phyloP scores from a whole-genome alignment of 208 protist species.

The Phytomonas sp. region DNA sequence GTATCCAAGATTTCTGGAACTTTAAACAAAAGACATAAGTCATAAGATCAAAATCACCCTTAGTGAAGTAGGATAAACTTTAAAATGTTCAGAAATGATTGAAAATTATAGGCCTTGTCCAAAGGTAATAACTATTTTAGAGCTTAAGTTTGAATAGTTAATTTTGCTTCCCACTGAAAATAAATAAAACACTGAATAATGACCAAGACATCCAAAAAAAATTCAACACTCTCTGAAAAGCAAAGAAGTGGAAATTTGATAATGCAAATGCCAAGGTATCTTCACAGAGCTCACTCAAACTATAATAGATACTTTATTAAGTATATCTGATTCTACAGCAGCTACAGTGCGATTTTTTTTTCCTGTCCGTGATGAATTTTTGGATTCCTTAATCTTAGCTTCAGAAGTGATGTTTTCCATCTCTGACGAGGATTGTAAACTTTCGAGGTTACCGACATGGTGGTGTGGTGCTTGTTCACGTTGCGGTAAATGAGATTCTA shows the following conservation, averaged over 20 bases:
- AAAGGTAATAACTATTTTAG: background rate
- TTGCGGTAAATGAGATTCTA: background rate
- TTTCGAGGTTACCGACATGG: background rate
- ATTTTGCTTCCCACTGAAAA: background rate
- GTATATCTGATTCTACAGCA: background rate
- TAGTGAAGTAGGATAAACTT: background rate
- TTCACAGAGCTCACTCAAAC: background rate
- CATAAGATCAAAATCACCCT: background rate
- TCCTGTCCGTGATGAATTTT: background rate
- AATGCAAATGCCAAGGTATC: background rate
- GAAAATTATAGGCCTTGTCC: background rate
- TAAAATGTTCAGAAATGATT: background rate
- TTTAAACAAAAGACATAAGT: background rate
- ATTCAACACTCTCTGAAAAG: background rate
- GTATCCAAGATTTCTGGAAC: background rate
- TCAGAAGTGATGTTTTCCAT: background rate
- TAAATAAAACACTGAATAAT: background rate
- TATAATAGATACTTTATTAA: background rate
- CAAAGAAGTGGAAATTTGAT: background rate
- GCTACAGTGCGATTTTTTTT: background rate
- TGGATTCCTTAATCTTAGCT: background rate
- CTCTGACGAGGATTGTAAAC: background rate
- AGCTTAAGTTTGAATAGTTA: background rate
- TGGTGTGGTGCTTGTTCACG: background rate
- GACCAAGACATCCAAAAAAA: background rate